phyloP scores from a whole-genome alignment of 768 basidiomycete species.

The Trametes punicea region DNA sequence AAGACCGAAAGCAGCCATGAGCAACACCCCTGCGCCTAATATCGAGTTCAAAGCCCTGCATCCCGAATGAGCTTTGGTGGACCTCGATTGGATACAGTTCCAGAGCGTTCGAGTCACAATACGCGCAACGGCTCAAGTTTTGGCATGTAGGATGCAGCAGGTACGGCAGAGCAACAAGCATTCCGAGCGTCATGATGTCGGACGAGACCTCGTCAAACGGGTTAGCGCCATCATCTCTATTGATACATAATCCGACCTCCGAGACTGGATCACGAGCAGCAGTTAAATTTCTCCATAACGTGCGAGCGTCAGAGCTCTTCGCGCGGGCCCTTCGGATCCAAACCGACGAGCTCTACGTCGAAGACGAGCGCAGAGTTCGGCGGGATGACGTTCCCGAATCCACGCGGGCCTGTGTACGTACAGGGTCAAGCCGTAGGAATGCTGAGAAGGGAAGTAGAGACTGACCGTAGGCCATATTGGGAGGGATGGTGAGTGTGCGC shows the following conservation, averaged over 20 bases:
- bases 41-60: too few species aligned
- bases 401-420: slow-evolving; percentile 56
- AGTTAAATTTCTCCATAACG: background rate
- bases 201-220: background rate
- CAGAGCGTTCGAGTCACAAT: too few species aligned
- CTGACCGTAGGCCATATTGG: slow-evolving; percentile 79
- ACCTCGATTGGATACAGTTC: too few species aligned
- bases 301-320: slow-evolving; percentile 48
- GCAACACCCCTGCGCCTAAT: too few species aligned
- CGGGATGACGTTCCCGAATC: slow-evolving; percentile 76
- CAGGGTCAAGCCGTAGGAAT: background rate
- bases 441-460: slow-evolving; percentile 4
- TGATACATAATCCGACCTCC: background rate
- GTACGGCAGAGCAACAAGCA: too few species aligned
- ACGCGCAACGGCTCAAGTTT: too few species aligned
- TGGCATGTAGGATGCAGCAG: too few species aligned
- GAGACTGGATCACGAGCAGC: background rate
- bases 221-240: background rate
- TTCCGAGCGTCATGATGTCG: too few species aligned
- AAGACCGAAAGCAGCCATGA: too few species aligned
- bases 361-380: slow-evolving; percentile 78
- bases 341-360: slow-evolving; percentile 75
- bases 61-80: too few species aligned
- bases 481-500: slow-evolving; percentile 83
- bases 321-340: slow-evolving; percentile 45